Base-by-base conservation (phyloP, 306 rosid genomes). In the Sesbania bispinosa region DNA sequence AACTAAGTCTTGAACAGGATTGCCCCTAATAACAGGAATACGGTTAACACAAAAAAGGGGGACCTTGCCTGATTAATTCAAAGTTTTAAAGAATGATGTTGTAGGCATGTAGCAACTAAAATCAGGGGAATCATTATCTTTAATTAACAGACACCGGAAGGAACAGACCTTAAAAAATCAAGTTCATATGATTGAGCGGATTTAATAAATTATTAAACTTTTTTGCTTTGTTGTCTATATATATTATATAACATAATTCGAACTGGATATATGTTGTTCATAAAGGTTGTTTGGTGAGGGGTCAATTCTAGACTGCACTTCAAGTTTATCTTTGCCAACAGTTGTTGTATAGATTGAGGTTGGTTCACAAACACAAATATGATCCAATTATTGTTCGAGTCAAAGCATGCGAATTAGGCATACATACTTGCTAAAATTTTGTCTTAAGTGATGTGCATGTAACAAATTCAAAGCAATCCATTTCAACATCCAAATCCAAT, bases 291-390 rank as follows among this genome's bases (percentile, higher is more conserved):
- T 57, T 32, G 69, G 69, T 66, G 43, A 76, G 43, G 35, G 35
- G 51, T 67, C 43, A 57, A 6, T 11, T 33, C 19, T 3, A 8
- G 61, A n/a, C n/a, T 57, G 23, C 10, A 45, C 50, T 19, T 20
- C 38, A 41, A 58, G 60, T 29, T 67, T 67, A 73, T 79, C 67
- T 59, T 19, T 73, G 24, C 24, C 41, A 29, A 29, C 59, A 73
- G 36, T 21, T 13, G 38, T 7, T 3, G n/a, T n/a, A n/a, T 29
- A 36, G 48, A 18, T 0, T 15, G 42, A 45, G 15, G 29, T 19
- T 63, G 52, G 57, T 35, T 55, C 18, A 6, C 26, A 10, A 55
- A 26, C 51, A 30, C 19, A 6, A 27, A 26, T n/a, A 26, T 2
- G 29, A 54, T 8, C 52, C 68, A 66, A 52, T 66, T 21, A 76